These are phyloP conservation scores for Fomitopsis serialis DNA, from an alignment of 768 basidiomycete genomes.

Conservation along the genomic window DNA sequence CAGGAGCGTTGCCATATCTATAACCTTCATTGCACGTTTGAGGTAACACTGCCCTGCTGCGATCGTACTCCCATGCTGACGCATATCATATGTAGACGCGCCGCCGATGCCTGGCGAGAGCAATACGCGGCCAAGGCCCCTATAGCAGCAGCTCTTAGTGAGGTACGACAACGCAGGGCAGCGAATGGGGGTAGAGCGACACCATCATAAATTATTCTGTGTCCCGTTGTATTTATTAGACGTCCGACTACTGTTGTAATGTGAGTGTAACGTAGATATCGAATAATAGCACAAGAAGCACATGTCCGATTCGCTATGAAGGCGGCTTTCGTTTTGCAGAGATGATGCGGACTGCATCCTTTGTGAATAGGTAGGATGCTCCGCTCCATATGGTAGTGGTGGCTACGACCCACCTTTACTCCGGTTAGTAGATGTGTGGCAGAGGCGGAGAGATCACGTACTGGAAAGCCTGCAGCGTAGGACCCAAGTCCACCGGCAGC, in stretches of 20 bases:
- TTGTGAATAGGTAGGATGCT: slow-evolving; percentile 72
- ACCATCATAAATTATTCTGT: neutral
- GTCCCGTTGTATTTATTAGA: neutral
- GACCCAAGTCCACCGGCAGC: slow-evolving; percentile 49
- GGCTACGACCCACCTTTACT: slow-evolving; percentile 74
- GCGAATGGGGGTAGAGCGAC: neutral
- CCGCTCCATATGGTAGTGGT: slow-evolving; percentile 93
- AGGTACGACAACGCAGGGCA: slow-evolving; percentile 42
- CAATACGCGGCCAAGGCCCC: slow-evolving; percentile 57
- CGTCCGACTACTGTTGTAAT: neutral
- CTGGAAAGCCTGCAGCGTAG: slow-evolving; percentile 68
- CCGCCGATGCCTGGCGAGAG: slow-evolving; percentile 59
- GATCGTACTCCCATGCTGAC: neutral
- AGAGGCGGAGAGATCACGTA: slow-evolving; percentile 32
- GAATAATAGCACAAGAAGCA: neutral
- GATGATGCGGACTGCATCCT: slow-evolving; percentile 61
- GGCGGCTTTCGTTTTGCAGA: neutral
- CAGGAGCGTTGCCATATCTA: slow-evolving; percentile 48
- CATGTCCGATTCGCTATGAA: neutral
- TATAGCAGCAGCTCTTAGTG: slow-evolving; percentile 61
- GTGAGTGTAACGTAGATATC: neutral
- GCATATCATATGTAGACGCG: slow-evolving; percentile 39
- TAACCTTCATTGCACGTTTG: slow-evolving; percentile 61
- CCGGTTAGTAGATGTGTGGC: neutral
- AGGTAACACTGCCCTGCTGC: slow-evolving; percentile 36